These are phyloP conservation scores for Hypoxylon fragiforme DNA, from an alignment of 495 filamentous ascomycete genomes.

Conservation along the genomic window DNA sequence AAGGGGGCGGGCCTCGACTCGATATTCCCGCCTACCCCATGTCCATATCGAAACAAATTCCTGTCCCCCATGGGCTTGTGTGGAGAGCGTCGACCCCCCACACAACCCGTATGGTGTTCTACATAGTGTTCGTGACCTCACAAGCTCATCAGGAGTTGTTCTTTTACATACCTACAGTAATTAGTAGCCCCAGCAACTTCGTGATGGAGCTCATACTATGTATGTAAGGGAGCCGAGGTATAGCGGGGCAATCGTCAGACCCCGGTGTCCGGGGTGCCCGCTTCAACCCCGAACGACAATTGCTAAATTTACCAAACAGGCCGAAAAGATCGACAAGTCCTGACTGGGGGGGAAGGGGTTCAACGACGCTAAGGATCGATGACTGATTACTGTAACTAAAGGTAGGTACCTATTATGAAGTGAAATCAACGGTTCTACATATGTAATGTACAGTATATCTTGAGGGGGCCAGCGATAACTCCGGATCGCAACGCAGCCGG, in stretches of 20 bases:
- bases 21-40: not conserved
- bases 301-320: conserved; percentile 14
- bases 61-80: conserved; percentile 25
- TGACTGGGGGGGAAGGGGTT: conserved; percentile 1
- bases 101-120: conserved; percentile 21
- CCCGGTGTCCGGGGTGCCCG: conserved; percentile 1
- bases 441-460: conserved; percentile 16
- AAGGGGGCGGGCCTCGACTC: conserved; percentile 29
- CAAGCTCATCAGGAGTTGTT: no score
- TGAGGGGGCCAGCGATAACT: conserved; percentile 23
- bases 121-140: conserved; percentile 1
- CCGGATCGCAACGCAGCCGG: conserved; percentile 27
- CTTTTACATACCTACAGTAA: not conserved
- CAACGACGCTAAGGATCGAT: conserved; percentile 4
- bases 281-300: conserved; percentile 4
- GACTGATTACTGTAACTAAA: conserved; percentile 31
- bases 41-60: not conserved
- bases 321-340: conserved; percentile 9
- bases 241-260: conserved; percentile 2
- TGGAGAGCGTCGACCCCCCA: conserved; percentile 25
- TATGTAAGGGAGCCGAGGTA: conserved; percentile 5
- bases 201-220: conserved; percentile 10
- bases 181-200: conserved; percentile 21
- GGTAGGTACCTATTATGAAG: conserved; percentile 2
- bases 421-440: no score